Base-by-base conservation (phyloP, 345 rosid genomes). In the Camelina sativa region DNA sequence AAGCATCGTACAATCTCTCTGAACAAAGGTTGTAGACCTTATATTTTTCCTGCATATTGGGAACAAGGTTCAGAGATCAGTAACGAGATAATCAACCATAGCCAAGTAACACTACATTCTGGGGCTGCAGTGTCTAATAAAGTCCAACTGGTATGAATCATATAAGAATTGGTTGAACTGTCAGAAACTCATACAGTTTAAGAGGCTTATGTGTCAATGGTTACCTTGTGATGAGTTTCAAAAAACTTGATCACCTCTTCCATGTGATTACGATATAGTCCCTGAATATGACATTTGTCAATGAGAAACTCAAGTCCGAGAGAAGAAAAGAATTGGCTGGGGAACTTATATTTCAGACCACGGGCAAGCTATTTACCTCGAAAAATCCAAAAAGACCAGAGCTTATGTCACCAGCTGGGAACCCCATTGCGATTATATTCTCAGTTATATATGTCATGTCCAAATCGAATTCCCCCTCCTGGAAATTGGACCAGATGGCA, bases 401-500 rank as follows among this genome's bases (percentile, higher is more conserved):
- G 80, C 98, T 94, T 72, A 87, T 73, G 67, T 94, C 93, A 76
- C 97, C 98, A 67, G 97, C 96, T 46, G 98, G 98, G 71, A 91
- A 93, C 37, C 98, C 98, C 97, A 93, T 93, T 28, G 98, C 98
- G 65, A 94, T 90, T 84, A 91, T 74, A 65, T 91, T 91, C 84
- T 91, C 97, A 2, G 93, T 88, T 67, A 91, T 89, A 59, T 91
- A 91, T 62, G 96, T 82, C 96, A 87, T 80, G 68, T 87, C 92
- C 81, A 87, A 77, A 75, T 82, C 85, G 13, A 76, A 94, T 46
- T 80, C 98, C 67, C 96, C 98, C 75, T 90, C 98, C 98, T 94
- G 82, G 22, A 80, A 15, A 56, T 71, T 59, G 52, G 30, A 65
- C 52, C 75, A 48, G 35, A 56, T 43, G 11, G 43, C 12, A 38